phyloP scores from a whole-genome alignment of 176 grass and related monocot species.

The Oryza brachyantha region DNA sequence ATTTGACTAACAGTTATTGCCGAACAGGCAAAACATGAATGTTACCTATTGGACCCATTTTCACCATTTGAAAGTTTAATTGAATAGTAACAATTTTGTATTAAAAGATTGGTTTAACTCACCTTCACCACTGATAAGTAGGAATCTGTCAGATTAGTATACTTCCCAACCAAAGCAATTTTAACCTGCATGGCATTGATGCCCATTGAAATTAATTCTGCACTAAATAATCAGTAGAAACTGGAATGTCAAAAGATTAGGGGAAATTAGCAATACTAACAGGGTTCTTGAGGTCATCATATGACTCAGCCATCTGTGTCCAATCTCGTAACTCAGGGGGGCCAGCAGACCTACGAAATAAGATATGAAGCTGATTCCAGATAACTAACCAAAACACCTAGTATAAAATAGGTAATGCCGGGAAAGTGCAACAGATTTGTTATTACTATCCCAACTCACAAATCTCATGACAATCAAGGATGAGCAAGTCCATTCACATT shows the following conservation, averaged over 20 bases:
- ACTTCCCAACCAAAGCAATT: constrained; percentile 99
- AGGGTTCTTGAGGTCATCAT: constrained; percentile 73
- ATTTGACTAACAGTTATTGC: not conserved
- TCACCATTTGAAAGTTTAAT: constrained; percentile 8
- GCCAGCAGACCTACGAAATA: constrained; percentile 57
- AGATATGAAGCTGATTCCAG: not conserved
- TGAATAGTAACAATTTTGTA: not conserved
- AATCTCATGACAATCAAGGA: not conserved
- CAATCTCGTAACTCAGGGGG: constrained; percentile 70
- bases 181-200: constrained; percentile 69
- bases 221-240: not conserved
- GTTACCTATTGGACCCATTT: not conserved
- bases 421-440: not conserved
- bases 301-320: constrained; percentile 83
- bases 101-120: not conserved
- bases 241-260: constrained; percentile 10
- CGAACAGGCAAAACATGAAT: constrained; percentile 1
- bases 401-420: not conserved
- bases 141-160: constrained; percentile 88
- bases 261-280: constrained; percentile 49
- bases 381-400: constrained; percentile 15
- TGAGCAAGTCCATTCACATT: constrained; percentile 24
- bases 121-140: constrained; percentile 98
- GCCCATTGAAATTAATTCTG: constrained; percentile 16
- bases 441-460: not conserved